phyloP scores from a whole-genome alignment of 345 rosid genomes.

The Citrus reticulata region DNA sequence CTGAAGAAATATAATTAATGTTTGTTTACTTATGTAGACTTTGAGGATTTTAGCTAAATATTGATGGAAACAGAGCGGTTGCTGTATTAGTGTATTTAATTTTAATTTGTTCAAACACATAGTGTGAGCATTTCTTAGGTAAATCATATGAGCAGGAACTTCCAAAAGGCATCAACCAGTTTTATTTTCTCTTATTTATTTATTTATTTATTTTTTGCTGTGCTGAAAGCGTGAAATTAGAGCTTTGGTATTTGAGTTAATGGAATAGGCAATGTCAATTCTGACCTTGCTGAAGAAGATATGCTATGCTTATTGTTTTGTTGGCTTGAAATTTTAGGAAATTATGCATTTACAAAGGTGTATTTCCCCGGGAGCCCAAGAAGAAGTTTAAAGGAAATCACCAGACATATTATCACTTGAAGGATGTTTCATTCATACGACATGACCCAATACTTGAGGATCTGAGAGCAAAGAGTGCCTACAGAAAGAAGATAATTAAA shows the following conservation, averaged over 20 bases:
- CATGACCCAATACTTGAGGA: constrained; percentile 88
- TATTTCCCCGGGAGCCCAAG: constrained; percentile 89
- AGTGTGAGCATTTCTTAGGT: not conserved
- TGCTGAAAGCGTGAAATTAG: not conserved
- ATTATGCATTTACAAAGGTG: constrained; percentile 76
- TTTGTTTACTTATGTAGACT: not conserved
- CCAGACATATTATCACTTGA: constrained; percentile 90
- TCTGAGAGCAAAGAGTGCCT: constrained; percentile 72
- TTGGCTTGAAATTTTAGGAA: constrained; percentile 43
- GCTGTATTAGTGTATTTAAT: too few species aligned
- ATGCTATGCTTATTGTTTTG: not conserved
- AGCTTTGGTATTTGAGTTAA: not conserved
- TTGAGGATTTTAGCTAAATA: not conserved
- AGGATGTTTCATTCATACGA: constrained; percentile 78
- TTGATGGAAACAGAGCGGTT: not conserved
- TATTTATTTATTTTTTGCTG: not conserved
- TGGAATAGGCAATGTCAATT: not conserved
- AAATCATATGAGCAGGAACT: not conserved
- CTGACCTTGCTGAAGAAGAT: not conserved
- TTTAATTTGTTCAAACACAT: not conserved
- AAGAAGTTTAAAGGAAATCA: constrained; percentile 93
- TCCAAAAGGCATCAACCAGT: not conserved
- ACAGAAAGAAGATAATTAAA: constrained; percentile 67
- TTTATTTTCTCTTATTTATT: too few species aligned
- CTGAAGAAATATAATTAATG: not conserved